These are phyloP conservation scores for Volutella citrinella DNA, from an alignment of 2,329 filamentous ascomycete species.

Conservation along the genomic window DNA sequence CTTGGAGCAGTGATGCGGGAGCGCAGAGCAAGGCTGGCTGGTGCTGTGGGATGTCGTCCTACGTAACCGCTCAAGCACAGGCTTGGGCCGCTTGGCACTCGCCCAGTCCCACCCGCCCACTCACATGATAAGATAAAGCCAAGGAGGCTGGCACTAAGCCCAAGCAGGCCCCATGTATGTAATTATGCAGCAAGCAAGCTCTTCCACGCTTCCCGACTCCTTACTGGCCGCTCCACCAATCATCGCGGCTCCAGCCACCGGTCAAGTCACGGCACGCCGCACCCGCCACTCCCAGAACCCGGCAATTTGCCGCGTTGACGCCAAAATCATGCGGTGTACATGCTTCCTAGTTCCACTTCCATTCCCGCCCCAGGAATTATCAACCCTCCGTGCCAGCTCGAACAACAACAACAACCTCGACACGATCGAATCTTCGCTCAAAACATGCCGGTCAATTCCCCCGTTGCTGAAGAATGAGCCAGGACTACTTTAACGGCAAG, in stretches of 20 bases:
- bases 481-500: constrained; percentile 56
- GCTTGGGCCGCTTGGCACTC: constrained; percentile 3
- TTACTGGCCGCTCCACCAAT: constrained; percentile 26
- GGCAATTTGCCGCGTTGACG: constrained; percentile 26
- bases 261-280: background rate
- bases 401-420: constrained; percentile 19
- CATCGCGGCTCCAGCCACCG: constrained; percentile 13
- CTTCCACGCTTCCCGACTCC: constrained; percentile 20
- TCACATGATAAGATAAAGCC: constrained; percentile 26
- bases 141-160: too few species aligned
- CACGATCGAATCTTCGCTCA: constrained; percentile 10
- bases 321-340: constrained; percentile 29
- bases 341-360: constrained; percentile 18
- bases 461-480: constrained; percentile 49
- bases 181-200: too few species aligned
- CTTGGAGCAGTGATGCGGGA: too few species aligned
- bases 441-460: constrained; percentile 34
- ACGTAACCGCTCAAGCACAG: constrained; percentile 13
- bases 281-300: constrained; percentile 18
- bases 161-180: too few species aligned
- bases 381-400: too few species aligned
- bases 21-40: too few species aligned
- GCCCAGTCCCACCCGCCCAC: constrained; percentile 7
- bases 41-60: constrained; percentile 7
- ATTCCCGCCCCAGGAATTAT: too few species aligned